Conservation (phyloP, 148 eudicot species). For the Rhododendron mucronatum region DNA sequence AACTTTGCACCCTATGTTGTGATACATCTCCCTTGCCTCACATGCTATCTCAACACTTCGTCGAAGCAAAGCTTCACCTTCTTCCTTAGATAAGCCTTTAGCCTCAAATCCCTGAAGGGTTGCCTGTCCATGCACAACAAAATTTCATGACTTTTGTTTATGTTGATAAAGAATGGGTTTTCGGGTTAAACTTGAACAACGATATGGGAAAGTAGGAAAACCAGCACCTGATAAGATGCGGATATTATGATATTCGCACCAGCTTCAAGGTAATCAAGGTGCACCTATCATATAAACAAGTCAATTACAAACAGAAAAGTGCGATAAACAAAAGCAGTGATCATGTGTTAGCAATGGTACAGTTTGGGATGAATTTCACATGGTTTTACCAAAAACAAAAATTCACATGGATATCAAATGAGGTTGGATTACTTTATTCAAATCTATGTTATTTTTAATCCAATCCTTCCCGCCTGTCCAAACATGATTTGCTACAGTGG, state of each 20-base stretch:
- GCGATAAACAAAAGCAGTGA: not conserved
- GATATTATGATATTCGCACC: slow-evolving; percentile 90
- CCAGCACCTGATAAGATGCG: slow-evolving; percentile 84
- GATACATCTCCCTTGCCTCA: slow-evolving; percentile 77
- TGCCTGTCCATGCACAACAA: slow-evolving; percentile 43
- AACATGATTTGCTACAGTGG: not conserved
- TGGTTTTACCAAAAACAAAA: too few species aligned
- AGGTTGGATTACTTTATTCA: not conserved
- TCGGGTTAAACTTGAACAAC: not conserved
- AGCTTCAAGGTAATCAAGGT: slow-evolving; percentile 96
- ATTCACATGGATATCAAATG: not conserved
- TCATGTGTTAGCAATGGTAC: not conserved
- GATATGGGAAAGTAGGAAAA: not conserved
- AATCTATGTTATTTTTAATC: not conserved
- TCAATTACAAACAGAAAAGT: not conserved
- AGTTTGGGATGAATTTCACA: not conserved
- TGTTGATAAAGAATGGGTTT: not conserved
- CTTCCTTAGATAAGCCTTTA: slow-evolving; percentile 73
- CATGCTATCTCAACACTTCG: slow-evolving; percentile 84
- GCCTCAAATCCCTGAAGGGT: slow-evolving; percentile 84
- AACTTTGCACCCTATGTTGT: slow-evolving; percentile 38
- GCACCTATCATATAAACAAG: slow-evolving; percentile 51
- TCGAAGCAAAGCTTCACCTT: slow-evolving; percentile 73
- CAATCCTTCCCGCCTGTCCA: not conserved
- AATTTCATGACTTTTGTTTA: not conserved